Conservation (phyloP, 768 basidiomycete genomes). For the Nevesoporus exiguus region DNA sequence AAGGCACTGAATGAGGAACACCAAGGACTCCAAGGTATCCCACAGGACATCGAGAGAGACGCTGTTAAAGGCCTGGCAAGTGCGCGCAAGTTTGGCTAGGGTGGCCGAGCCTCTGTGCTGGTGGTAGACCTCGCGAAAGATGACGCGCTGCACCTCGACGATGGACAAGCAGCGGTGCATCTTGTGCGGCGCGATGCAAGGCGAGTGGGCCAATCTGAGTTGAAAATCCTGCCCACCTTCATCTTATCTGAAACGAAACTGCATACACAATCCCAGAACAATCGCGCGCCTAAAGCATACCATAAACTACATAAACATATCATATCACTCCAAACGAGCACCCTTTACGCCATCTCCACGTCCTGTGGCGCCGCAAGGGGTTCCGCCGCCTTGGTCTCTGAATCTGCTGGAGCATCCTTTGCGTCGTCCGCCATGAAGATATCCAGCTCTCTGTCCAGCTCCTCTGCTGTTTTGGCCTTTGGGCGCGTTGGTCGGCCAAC, state of each 20-base stretch:
- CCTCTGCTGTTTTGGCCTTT: conserved; percentile 72
- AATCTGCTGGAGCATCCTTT: conserved; percentile 21
- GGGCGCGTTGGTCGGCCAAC: conserved; percentile 34
- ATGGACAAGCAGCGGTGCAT: conserved; percentile 29
- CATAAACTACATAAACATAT: conserved; percentile 22
- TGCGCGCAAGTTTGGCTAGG: conserved; percentile 25
- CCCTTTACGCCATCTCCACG: conserved; percentile 50
- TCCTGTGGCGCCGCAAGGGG: conserved; percentile 34
- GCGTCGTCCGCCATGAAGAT: conserved; percentile 70
- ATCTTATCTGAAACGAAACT: no score
- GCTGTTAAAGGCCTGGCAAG: conserved; percentile 22
- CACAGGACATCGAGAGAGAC: conserved; percentile 27
- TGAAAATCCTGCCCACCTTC: no score
- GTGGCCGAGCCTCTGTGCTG: background rate
- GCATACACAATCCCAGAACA: no score
- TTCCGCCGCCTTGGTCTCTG: conserved; percentile 14
- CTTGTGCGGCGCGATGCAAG: background rate
- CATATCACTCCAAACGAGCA: background rate
- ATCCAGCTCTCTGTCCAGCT: conserved; percentile 87
- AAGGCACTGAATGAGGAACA: conserved; percentile 22
- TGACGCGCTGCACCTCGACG: conserved; percentile 23
- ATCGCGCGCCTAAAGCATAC: conserved; percentile 6
- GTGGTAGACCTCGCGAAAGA: conserved; percentile 19
- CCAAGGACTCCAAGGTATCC: conserved; percentile 19
- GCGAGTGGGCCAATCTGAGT: no score